Evolutionary conservation across 2,329 filamentous ascomycete genomes (phyloP), one percentile per base, ranked within the genome.

Genomic region (Aureobasidium sp.): DNA sequence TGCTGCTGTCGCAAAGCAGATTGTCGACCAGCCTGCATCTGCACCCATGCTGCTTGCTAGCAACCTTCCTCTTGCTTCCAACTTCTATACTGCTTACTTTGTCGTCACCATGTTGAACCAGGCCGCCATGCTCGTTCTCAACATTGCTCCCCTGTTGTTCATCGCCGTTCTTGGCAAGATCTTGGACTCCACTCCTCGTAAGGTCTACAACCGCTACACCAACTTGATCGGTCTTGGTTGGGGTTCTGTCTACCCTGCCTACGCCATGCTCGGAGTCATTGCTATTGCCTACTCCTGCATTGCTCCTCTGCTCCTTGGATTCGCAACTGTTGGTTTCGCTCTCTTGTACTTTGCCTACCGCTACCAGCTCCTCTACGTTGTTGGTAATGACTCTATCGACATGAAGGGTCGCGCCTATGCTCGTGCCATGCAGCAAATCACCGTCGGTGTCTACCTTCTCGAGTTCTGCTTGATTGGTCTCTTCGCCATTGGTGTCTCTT

Each of bases 321-420:
- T 81, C 64, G 74, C 76, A 5, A 71, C 72, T 7, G 67, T 79
- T 15, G 77, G 78, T 16, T 69, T 80, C 30, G 67, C 66, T 36
- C 70, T 80, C 9, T 73, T 78, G 63, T 80, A 79, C 68, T 64
- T 79, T 47, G 77, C 74, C 58, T 80, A 77, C 68, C 74, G 77
- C 21, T 80, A 81, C 71, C 79, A 78, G 63, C 72, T 79, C 65
- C 73, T 80, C 10, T 81, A 78, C 66, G 76, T 78, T 15, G 53
- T 66, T 30, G 77, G 77, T 67, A 76, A 76, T 63, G 76, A 76
- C 62, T 63, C 71, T 44, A 72, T 78, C 58, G 78, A 81, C 63
- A 80, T 78, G 32, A 75, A 76, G 64, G 78, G 78, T 44, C 73
- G 73, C 16, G 73, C 74, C 2, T 80, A 80, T 66, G 73, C 75